A percentile compares a stretch with the other conserved stretches of the same genome.
These are phyloP conservation scores for Kwoniella sp. DNA, from an alignment of 768 basidiomycete species.

Conservation along the genomic window DNA sequence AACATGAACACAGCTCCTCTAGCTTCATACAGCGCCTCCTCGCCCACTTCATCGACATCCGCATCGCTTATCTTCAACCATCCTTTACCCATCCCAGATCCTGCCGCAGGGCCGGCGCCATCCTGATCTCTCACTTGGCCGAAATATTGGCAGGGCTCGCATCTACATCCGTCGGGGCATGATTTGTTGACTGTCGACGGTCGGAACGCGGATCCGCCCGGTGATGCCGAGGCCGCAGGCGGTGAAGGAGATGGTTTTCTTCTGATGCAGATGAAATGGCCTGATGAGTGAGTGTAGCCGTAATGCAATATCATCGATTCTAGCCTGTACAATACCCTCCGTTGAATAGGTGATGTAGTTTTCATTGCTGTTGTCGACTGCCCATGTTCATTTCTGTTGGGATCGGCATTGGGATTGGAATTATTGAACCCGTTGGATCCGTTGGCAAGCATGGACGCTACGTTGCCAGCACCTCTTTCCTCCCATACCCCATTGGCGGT, in stretches of 20 bases:
- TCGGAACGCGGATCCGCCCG: constrained; percentile 47
- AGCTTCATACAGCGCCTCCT: constrained; percentile 62
- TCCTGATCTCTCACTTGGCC: constrained; percentile 63
- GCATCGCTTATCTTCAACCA: constrained; percentile 90
- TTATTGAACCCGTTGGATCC: background rate
- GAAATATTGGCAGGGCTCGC: constrained; percentile 59
- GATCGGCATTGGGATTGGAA: background rate
- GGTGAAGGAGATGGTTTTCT: constrained; percentile 64
- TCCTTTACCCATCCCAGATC: constrained; percentile 51
- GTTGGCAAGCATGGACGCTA: constrained; percentile 11
- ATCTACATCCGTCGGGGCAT: constrained; percentile 61
- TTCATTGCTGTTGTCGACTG: too few species aligned
- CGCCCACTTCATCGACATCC: constrained; percentile 61
- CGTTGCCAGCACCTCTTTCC: constrained; percentile 18
- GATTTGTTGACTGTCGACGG: constrained; percentile 58
- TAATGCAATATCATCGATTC: constrained; percentile 87
- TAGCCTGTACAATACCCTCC: constrained; percentile 76
- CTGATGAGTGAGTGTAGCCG: constrained; percentile 80
- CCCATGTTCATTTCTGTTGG: background rate
- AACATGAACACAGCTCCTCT: constrained; percentile 78
- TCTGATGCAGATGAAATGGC: constrained; percentile 91
- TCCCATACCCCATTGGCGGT: constrained; percentile 44
- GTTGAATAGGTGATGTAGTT: constrained; percentile 31
- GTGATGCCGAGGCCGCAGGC: constrained; percentile 18
- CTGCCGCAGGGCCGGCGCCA: constrained; percentile 42